Evolutionary conservation across 805 yeast species (phyloP), one percentile per base, ranked within the genome.

Genomic region (Blastobotrys parvus): DNA sequence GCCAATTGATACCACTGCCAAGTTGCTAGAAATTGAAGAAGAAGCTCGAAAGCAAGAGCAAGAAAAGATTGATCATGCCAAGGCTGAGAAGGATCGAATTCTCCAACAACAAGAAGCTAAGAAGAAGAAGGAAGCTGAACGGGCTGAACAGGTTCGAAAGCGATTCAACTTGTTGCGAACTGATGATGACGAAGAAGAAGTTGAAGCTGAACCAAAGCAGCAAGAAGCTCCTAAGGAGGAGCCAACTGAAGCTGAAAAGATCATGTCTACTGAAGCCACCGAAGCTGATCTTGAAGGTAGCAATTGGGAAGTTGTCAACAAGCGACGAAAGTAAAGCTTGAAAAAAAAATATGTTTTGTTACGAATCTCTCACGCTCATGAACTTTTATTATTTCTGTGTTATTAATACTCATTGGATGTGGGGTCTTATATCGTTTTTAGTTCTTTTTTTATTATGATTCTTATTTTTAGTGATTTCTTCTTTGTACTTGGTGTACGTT

Each of bases 1-100:
- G 62, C 95, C 95, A 1, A 90, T 86, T 4, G 95, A 86, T 59
- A 77, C 82, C 2, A 66, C 78, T 18, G 69, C 83, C 20, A 78
- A 75, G 50, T 77, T 75, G 51, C 63, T 70, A 37, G 90, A 82
- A 53, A 63, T 82, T 18, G 89, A 82, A 46, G 69, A 71, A 43
- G 40, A 46, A 35, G 40, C 45, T 38, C 35, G 40, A 34, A 36
- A 48, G 44, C 37, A 22, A 29, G 50, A 50, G 35, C 47, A 44
- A 38, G 48, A 46, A 34, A 41, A 49, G 31, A n/a, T 19, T 7
- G 45, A 49, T 38, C 43, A 29, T 13, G 48, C 39, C 21, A 27
- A 30, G 35, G 20, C 42, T 35, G 36, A 43, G n/a, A 32, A 42
- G 31, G 46, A 39, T 15, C 18, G 35, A 13, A 25, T n/a, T n/a